Evolutionary conservation across 208 protist species (phyloP), one percentile per base, ranked within the genome.

Genomic region (Trypanosoma congolense): DNA sequence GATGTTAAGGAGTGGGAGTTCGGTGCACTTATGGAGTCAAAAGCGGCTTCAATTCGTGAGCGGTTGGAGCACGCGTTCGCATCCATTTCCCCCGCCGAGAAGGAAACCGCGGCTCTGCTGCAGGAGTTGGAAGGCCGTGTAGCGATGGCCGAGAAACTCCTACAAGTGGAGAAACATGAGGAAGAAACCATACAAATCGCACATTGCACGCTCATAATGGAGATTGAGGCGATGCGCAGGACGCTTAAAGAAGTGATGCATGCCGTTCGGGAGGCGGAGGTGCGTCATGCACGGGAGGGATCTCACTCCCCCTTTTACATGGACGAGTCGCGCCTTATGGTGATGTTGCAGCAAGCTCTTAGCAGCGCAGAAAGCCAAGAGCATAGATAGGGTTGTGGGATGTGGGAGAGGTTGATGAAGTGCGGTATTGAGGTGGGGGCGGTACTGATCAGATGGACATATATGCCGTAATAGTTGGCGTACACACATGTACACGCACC

Each of bases 171-270:
- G 65, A 67, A 58, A 3, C 69, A 76, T 48, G 86, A 93, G 52
- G 65, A 85, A 36, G 71, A 77, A 44, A 90, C 86, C 5, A 62
- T 90, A n/a, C 72, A 81, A 56, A 65, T 65, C 9, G 73, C 82
- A 14, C 67, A 88, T 16, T 30, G 61, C 9, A 68, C 67, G 4
- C 36, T 93, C 4, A 60, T 62, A 26, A 53, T 80, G 54, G 83
- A 93, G 60, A 55, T 76, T 21, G 57, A 65, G 42, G 66, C 73
- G 18, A 54, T 93, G 77, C 58, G 63, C 18, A 35, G 73, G 36
- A 41, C 83, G 3, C 56, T 93, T 50, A 35, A 33, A 9, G 21
- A 44, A 16, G 19, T 56, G 38, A 57, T 63, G 18, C 38, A 53
- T 41, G 40, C 30, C 40, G 44, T 70, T 24, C 55, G 33, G 10